Conservation (phyloP, 768 basidiomycete species). For the Cystoderma amianthinum region DNA sequence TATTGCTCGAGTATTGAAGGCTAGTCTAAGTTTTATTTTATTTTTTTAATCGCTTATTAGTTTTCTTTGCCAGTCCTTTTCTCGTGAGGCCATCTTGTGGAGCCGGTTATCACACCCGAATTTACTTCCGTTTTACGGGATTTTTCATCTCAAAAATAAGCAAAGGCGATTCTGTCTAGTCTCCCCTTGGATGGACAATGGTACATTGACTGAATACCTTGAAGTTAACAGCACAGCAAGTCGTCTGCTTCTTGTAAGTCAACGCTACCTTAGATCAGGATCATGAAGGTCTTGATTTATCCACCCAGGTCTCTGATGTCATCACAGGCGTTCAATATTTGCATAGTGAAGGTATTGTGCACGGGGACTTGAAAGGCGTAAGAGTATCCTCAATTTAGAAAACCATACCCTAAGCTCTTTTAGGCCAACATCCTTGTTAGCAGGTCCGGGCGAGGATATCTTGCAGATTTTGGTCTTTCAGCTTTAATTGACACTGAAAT, state of each 20-base stretch:
- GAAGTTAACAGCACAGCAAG: neutral
- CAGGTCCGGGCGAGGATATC: slow-evolving; percentile 6
- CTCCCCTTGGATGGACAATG: slow-evolving; percentile 8
- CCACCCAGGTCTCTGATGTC: slow-evolving; percentile 7
- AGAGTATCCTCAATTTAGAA: neutral
- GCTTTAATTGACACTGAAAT: slow-evolving; percentile 8
- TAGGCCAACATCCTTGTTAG: slow-evolving; percentile 12
- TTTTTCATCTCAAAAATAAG: slow-evolving; percentile 1
- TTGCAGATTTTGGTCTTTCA: slow-evolving; percentile 13
- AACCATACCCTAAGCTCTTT: neutral
- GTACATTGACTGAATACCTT: slow-evolving; percentile 4
- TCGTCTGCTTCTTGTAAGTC: slow-evolving; percentile 4
- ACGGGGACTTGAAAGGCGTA: slow-evolving; percentile 14
- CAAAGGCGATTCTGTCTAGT: slow-evolving; percentile 5
- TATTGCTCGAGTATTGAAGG: neutral
- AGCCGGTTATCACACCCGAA: slow-evolving; percentile 6
- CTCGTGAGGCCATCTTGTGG: slow-evolving; percentile 6
- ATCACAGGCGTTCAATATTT: slow-evolving; percentile 9
- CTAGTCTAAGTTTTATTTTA: neutral
- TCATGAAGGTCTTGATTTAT: no score
- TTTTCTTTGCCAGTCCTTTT: slow-evolving; percentile 5
- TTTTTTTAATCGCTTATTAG: neutral
- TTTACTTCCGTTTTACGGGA: slow-evolving; percentile 8
- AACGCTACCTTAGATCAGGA: neutral
- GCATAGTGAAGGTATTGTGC: slow-evolving; percentile 8